A percentile compares a stretch with the other conserved stretches of the same genome.
These are phyloP conservation scores for Maudiozyma barnettii DNA, from an alignment of 805 yeast species.

Conservation along the genomic window DNA sequence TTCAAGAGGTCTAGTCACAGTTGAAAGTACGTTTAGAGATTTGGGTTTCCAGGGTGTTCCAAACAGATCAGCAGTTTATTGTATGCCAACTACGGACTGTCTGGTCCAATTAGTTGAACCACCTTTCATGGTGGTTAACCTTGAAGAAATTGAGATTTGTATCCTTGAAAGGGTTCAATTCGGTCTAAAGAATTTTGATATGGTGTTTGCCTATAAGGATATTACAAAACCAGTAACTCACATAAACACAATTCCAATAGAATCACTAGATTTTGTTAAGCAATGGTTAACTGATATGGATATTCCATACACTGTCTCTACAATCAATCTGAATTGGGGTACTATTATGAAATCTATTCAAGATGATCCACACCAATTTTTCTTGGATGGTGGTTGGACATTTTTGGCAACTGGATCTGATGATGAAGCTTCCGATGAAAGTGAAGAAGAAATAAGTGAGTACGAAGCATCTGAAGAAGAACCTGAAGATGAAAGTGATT, in stretches of 20 bases:
- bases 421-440: constrained; percentile 58
- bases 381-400: constrained; percentile 92
- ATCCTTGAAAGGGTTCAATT: constrained; percentile 95
- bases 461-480: constrained; percentile 38
- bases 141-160: constrained; percentile 88
- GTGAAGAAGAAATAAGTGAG: constrained; percentile 52
- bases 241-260: constrained; percentile 91
- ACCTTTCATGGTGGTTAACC: constrained; percentile 84
- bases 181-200: constrained; percentile 90
- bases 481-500: constrained; percentile 34
- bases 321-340: constrained; percentile 91
- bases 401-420: constrained; percentile 86
- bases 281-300: constrained; percentile 98
- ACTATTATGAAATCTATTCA: constrained; percentile 89
- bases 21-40: constrained; percentile 92
- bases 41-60: constrained; percentile 98
- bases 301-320: constrained; percentile 88
- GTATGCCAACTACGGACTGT: constrained; percentile 97
- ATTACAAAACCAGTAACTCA: constrained; percentile 81
- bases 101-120: constrained; percentile 89
- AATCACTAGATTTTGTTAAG: constrained; percentile 80
- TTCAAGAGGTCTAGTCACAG: constrained; percentile 70
- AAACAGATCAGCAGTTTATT: constrained; percentile 81
- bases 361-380: constrained; percentile 90
- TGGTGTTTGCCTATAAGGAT: constrained; percentile 94